Conservation (phyloP, 768 basidiomycete species). For the Pluteus cervinus region DNA sequence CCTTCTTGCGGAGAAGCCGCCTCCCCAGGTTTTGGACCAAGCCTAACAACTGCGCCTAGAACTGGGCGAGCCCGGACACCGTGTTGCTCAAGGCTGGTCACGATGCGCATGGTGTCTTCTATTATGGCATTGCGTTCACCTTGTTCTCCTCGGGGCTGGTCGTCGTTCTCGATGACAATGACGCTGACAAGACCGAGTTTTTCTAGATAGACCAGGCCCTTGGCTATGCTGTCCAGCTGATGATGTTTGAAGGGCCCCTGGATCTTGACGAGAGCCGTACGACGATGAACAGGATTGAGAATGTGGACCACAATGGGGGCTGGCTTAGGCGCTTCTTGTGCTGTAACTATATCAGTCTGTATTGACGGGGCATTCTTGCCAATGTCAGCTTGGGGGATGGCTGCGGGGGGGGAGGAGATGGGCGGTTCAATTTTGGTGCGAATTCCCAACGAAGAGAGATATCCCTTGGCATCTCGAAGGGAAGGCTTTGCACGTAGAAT, state of each 20-base stretch:
- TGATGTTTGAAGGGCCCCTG: slow-evolving; percentile 93
- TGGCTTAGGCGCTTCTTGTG: slow-evolving; percentile 33
- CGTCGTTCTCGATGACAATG: slow-evolving; percentile 90
- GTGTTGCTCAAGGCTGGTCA: slow-evolving; percentile 74
- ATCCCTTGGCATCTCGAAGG: slow-evolving; percentile 81
- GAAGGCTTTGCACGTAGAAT: slow-evolving; percentile 93
- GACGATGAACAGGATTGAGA: slow-evolving; percentile 75
- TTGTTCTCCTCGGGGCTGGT: slow-evolving; percentile 58
- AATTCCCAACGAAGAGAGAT: slow-evolving; percentile 86
- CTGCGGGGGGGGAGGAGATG: slow-evolving; percentile 21
- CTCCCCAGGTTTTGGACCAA: slow-evolving; percentile 67
- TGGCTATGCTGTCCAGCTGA: slow-evolving; percentile 89
- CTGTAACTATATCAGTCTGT: no score
- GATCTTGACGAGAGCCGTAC: slow-evolving; percentile 93
- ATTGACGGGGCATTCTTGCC: no score
- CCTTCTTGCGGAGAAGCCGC: slow-evolving; percentile 23
- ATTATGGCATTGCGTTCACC: slow-evolving; percentile 61
- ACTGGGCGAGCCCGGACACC: slow-evolving; percentile 87
- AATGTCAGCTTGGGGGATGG: slow-evolving; percentile 16
- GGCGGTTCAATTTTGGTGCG: slow-evolving; percentile 37
- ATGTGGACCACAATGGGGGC: slow-evolving; percentile 65
- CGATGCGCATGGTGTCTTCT: slow-evolving; percentile 83
- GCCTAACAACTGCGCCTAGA: slow-evolving; percentile 77
- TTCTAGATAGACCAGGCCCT: slow-evolving; percentile 92
- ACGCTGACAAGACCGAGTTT: slow-evolving; percentile 94